Evolutionary conservation across 805 yeast genomes (phyloP).

Genomic region (Pichia insulana): DNA sequence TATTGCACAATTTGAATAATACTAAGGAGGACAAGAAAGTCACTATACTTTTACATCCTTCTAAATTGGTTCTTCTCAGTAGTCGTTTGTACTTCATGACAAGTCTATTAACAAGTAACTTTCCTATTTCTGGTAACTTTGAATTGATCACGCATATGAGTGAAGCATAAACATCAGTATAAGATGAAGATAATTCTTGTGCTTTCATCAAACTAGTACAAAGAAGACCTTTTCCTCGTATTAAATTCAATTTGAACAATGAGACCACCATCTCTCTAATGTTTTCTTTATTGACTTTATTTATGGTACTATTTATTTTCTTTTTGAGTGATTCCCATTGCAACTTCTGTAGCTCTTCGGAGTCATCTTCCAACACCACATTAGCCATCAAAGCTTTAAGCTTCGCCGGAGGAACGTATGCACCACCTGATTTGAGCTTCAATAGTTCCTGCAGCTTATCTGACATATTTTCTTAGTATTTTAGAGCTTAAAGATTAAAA

Average conservation of each 20-base stretch:
- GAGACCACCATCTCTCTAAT: constrained; percentile 39
- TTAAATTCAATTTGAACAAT: constrained; percentile 48
- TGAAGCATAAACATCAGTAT: constrained; percentile 46
- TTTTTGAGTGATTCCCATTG: constrained; percentile 50
- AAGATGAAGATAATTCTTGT: constrained; percentile 32
- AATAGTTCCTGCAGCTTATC: constrained; percentile 28
- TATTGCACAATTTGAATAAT: constrained; percentile 54
- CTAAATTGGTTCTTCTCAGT: constrained; percentile 39
- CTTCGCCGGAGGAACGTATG: constrained; percentile 48
- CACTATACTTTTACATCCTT: constrained; percentile 33
- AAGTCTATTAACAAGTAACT: constrained; percentile 42
- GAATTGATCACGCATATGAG: constrained; percentile 54
- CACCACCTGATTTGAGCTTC: constrained; percentile 35
- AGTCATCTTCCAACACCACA: constrained; percentile 11
- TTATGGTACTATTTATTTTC: constrained; percentile 39
- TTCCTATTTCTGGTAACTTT: constrained; percentile 63
- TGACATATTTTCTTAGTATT: constrained; percentile 14
- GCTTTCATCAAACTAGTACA: constrained; percentile 49
- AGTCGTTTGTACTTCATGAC: constrained; percentile 50
- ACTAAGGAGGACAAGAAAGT: constrained; percentile 53
- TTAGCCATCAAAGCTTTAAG: constrained; percentile 33
- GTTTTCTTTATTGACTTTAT: constrained; percentile 37
- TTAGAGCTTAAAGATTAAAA: too few species aligned
- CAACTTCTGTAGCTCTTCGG: constrained; percentile 38
- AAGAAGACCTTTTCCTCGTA: constrained; percentile 53